These are phyloP conservation scores for Trichoderma arundinaceum DNA, from an alignment of 2,329 filamentous ascomycete species.

Conservation along the genomic window DNA sequence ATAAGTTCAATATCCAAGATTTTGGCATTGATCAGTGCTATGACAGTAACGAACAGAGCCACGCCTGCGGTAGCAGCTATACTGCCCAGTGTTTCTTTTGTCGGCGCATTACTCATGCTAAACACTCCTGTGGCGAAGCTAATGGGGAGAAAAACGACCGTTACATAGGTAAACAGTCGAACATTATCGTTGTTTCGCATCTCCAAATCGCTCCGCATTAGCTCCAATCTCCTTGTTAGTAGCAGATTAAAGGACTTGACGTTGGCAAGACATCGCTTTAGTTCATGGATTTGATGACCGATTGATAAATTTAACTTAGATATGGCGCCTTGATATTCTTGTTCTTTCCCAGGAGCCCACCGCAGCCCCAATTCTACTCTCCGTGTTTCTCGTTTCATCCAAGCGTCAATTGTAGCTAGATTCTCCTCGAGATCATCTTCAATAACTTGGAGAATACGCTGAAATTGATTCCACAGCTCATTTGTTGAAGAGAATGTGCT, in stretches of 20 bases:
- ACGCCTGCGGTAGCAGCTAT: neutral
- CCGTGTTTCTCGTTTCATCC: neutral
- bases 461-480: neutral
- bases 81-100: neutral
- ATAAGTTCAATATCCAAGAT: neutral
- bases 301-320: neutral
- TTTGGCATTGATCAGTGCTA: neutral
- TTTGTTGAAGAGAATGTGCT: neutral
- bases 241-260: neutral
- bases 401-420: neutral
- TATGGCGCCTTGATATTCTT: neutral
- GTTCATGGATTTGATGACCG: neutral
- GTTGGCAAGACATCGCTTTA: neutral
- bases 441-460: neutral
- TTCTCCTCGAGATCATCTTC: neutral
- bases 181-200: neutral
- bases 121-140: conserved; percentile 1
- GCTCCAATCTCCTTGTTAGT: conserved; percentile 1
- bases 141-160: neutral
- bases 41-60: neutral
- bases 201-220: neutral
- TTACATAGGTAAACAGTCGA: conserved; percentile 1
- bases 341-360: neutral
- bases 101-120: neutral
- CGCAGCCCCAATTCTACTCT: too few species aligned